Conservation (phyloP, 1,284 basidiomycete genomes). For the Malassezia equina region DNA sequence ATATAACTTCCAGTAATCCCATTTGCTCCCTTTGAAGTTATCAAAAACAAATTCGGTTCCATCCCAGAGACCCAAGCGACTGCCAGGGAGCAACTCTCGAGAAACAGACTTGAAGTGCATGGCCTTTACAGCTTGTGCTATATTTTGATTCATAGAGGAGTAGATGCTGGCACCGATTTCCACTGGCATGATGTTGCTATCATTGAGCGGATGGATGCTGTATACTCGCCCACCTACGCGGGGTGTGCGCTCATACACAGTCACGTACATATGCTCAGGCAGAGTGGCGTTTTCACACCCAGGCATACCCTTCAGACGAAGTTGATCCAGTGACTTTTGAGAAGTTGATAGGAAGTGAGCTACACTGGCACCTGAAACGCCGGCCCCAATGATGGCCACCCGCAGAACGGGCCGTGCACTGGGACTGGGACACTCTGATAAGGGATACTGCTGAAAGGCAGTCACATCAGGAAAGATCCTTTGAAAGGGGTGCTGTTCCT, state of each 20-base stretch:
- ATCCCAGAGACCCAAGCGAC: slow-evolving; percentile 60
- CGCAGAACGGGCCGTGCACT: slow-evolving; percentile 9
- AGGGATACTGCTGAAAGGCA: not conserved
- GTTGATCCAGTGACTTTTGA: slow-evolving; percentile 33
- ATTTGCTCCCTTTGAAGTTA: slow-evolving; percentile 33
- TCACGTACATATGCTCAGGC: slow-evolving; percentile 56
- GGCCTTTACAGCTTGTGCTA: slow-evolving; percentile 23
- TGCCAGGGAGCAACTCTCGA: slow-evolving; percentile 13
- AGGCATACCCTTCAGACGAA: not conserved
- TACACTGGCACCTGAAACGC: slow-evolving; percentile 72
- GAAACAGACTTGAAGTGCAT: slow-evolving; percentile 16
- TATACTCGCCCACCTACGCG: slow-evolving; percentile 76
- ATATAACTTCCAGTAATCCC: slow-evolving; percentile 37
- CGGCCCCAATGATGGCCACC: slow-evolving; percentile 77
- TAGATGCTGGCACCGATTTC: slow-evolving; percentile 84
- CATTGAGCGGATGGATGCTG: slow-evolving; percentile 64
- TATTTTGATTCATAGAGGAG: slow-evolving; percentile 67
- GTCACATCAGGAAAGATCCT: not conserved
- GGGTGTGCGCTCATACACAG: slow-evolving; percentile 66
- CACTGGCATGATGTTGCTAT: slow-evolving; percentile 55
- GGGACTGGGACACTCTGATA: not conserved
- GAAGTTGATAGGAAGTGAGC: slow-evolving; percentile 69
- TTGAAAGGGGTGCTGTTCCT: not conserved
- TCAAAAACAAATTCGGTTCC: slow-evolving; percentile 52
- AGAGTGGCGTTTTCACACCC: not conserved